A percentile compares a stretch with the other conserved stretches of the same genome.
Evolutionary conservation across 768 basidiomycete genomes (phyloP).

Genomic region (Boletus insuetus): DNA sequence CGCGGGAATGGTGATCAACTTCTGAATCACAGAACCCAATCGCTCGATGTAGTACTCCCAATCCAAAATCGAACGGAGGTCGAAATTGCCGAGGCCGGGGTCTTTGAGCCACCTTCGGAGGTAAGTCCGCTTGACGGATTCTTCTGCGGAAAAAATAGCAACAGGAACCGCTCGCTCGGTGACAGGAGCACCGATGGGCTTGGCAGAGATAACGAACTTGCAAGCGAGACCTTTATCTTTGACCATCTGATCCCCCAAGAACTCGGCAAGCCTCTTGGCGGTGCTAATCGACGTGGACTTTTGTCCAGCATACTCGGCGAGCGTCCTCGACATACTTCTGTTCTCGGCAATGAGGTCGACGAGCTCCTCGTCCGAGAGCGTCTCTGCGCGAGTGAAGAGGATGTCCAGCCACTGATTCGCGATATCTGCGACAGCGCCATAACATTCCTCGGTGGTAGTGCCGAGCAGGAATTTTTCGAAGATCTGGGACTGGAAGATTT

Average conservation of each 20-base stretch:
- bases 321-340: slow-evolving; percentile 93
- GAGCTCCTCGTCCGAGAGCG: slow-evolving; percentile 84
- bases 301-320: slow-evolving; percentile 93
- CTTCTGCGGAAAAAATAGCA: slow-evolving; percentile 96
- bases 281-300: slow-evolving; percentile 99
- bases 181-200: slow-evolving; percentile 89
- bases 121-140: slow-evolving; percentile 83
- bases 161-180: slow-evolving; percentile 96
- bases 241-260: slow-evolving; percentile 97
- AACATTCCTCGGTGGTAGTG: slow-evolving; percentile 91
- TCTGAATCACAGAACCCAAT: slow-evolving; percentile 96
- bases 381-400: slow-evolving; percentile 83
- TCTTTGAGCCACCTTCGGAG: slow-evolving; percentile 98
- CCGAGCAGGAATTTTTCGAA: slow-evolving; percentile 98
- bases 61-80: slow-evolving; percentile 91
- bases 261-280: slow-evolving; percentile 91
- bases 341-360: slow-evolving; percentile 99
- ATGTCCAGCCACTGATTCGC: slow-evolving; percentile 98
- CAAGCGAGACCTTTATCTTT: slow-evolving; percentile 99
- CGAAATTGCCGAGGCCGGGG: slow-evolving; percentile 80
- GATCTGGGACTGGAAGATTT: slow-evolving; percentile 98
- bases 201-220: slow-evolving; percentile 97
- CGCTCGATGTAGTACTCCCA: slow-evolving; percentile 99
- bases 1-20: slow-evolving; percentile 97
- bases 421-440: slow-evolving; percentile 87